A percentile compares a stretch with the other conserved stretches of the same genome.
These are phyloP conservation scores for Amanita muscaria DNA, from an alignment of 768 basidiomycete genomes.

Conservation along the genomic window DNA sequence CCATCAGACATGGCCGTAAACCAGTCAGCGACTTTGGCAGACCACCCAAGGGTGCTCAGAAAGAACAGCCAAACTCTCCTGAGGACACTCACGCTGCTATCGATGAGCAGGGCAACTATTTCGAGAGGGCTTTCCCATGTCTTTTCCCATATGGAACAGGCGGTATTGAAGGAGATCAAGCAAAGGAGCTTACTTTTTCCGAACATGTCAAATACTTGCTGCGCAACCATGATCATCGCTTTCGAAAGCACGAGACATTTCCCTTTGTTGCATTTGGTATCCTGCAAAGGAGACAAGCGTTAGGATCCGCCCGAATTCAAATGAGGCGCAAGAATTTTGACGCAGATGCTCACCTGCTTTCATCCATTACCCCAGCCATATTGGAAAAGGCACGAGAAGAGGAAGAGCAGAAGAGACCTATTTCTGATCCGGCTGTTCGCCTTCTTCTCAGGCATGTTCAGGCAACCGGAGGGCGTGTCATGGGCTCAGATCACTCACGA, in stretches of 20 bases:
- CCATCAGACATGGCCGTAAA: constrained; percentile 14
- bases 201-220: constrained; percentile 23
- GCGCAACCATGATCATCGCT: constrained; percentile 20
- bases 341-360: too few species aligned
- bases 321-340: too few species aligned
- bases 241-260: constrained; percentile 24
- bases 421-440: background rate
- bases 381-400: constrained; percentile 19
- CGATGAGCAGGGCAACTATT: too few species aligned
- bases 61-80: background rate
- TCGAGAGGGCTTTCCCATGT: constrained; percentile 16
- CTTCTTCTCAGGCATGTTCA: constrained; percentile 8
- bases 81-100: too few species aligned
- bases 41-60: too few species aligned
- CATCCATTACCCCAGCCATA: constrained; percentile 16
- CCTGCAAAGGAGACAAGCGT: constrained; percentile 16
- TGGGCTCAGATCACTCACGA: constrained; percentile 9
- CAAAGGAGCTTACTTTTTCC: background rate
- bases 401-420: constrained; percentile 9
- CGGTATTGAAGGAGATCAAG: constrained; percentile 23
- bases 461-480: constrained; percentile 9
- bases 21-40: constrained; percentile 13
- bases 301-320: constrained; percentile 12
- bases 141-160: constrained; percentile 25
- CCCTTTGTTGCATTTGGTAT: constrained; percentile 24